Percentiles rank a stretch among this genome's conserved stretches.
These are phyloP conservation scores for Cudoniella acicularis DNA, from an alignment of 495 filamentous ascomycete species.

Conservation along the genomic window DNA sequence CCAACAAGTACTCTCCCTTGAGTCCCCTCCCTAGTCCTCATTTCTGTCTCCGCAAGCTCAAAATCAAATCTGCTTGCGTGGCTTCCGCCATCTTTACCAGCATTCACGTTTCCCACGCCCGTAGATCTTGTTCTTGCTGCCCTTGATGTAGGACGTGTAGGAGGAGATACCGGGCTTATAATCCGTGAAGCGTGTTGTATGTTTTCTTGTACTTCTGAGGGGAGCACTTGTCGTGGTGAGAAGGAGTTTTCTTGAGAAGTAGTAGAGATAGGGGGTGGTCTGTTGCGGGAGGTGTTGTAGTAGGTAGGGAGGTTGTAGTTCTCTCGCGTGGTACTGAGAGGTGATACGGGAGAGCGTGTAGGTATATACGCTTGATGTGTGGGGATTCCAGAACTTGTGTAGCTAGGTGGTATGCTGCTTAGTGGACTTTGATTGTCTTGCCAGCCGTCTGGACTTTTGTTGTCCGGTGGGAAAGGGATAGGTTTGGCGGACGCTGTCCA, in stretches of 20 bases:
- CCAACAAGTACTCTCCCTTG: neutral
- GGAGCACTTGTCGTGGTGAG: no score
- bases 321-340: neutral
- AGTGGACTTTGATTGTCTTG: neutral
- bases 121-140: neutral
- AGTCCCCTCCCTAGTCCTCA: neutral
- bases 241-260: no score
- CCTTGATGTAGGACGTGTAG: neutral
- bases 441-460: neutral
- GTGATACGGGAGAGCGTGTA: neutral
- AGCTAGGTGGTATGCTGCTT: neutral
- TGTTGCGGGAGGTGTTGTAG: no score
- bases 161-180: no score
- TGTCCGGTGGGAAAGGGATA: neutral
- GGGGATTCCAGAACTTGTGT: neutral
- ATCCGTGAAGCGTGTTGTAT: no score
- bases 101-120: neutral
- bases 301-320: no score
- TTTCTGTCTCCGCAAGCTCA: constrained; percentile 8
- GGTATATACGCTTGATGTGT: constrained; percentile 17
- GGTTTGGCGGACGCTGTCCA: neutral
- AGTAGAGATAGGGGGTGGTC: no score
- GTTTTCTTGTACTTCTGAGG: no score
- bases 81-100: neutral
- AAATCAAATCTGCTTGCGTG: constrained; percentile 5